Percentiles rank a stretch among this genome's conserved stretches.
Evolutionary conservation across 108 stramenopile species (phyloP).

Genomic region (Nannochloropsis salina): DNA sequence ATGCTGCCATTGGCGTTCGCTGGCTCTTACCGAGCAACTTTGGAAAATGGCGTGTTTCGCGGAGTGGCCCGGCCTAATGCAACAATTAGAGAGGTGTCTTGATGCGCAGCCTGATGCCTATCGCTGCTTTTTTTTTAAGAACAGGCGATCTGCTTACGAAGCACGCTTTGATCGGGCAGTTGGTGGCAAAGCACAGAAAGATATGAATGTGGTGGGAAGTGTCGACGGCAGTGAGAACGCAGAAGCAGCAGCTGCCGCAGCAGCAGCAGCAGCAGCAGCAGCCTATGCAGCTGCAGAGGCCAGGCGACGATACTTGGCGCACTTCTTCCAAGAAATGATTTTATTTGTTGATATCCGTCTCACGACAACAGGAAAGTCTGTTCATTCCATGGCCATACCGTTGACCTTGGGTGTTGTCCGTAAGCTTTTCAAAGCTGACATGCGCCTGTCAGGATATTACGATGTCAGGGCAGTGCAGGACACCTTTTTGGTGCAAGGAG

Average conservation of each 20-base stretch:
- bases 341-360: constrained; percentile 15
- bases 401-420: constrained; percentile 17
- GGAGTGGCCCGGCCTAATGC: constrained; percentile 16
- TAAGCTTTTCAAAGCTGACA: neutral
- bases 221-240: neutral
- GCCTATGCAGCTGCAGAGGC: neutral
- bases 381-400: neutral
- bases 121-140: constrained; percentile 16
- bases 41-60: neutral
- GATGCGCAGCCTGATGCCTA: constrained; percentile 16
- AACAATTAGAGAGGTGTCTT: neutral
- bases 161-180: neutral
- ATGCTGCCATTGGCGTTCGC: neutral
- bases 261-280: neutral
- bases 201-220: neutral
- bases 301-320: neutral
- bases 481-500: neutral
- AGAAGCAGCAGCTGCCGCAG: neutral
- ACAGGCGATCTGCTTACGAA: neutral
- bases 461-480: neutral
- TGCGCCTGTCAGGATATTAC: constrained; percentile 3
- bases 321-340: constrained; percentile 9
- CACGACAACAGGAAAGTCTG: neutral
- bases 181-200: neutral
- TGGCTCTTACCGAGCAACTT: neutral